These are phyloP conservation scores for Russula sp. DNA, from an alignment of 768 basidiomycete genomes.

Conservation along the genomic window DNA sequence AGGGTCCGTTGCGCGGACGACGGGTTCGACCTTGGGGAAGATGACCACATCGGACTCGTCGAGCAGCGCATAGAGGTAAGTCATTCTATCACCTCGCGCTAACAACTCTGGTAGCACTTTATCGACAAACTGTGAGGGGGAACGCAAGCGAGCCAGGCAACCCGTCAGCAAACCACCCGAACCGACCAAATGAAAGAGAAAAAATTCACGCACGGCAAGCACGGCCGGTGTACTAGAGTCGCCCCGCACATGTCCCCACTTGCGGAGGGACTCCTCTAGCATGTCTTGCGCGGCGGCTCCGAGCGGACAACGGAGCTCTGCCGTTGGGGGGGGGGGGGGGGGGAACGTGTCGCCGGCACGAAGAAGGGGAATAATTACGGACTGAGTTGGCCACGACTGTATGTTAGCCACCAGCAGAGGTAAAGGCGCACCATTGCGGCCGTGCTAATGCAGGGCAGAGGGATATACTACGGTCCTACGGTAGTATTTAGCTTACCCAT, in stretches of 20 bases:
- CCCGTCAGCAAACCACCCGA: neutral
- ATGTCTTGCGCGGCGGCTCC: conserved; percentile 63
- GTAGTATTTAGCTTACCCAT: neutral
- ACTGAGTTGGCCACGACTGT: conserved; percentile 85
- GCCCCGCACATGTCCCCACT: conserved; percentile 44
- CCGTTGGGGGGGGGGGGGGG: conserved; percentile 66
- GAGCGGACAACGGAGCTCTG: conserved; percentile 59
- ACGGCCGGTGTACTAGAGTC: conserved; percentile 27
- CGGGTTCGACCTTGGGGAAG: conserved; percentile 54
- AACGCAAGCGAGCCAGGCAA: neutral
- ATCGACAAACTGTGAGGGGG: conserved; percentile 59
- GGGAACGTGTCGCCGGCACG: conserved; percentile 54
- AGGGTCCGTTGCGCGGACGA: conserved; percentile 43
- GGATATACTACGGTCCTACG: neutral
- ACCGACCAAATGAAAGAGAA: neutral
- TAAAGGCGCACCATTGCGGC: conserved; percentile 24
- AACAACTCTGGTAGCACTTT: conserved; percentile 74
- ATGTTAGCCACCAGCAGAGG: conserved; percentile 58
- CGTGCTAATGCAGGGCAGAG: conserved; percentile 29
- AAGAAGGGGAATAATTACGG: conserved; percentile 90
- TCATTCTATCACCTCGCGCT: conserved; percentile 49
- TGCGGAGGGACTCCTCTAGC: conserved; percentile 61
- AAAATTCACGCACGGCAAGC: conserved; percentile 23
- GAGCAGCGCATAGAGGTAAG: conserved; percentile 55
- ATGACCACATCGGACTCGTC: conserved; percentile 45